Percentiles rank a stretch among this genome's conserved stretches.
phyloP scores from a whole-genome alignment of 345 rosid species.

The Eutrema heterophyllum region DNA sequence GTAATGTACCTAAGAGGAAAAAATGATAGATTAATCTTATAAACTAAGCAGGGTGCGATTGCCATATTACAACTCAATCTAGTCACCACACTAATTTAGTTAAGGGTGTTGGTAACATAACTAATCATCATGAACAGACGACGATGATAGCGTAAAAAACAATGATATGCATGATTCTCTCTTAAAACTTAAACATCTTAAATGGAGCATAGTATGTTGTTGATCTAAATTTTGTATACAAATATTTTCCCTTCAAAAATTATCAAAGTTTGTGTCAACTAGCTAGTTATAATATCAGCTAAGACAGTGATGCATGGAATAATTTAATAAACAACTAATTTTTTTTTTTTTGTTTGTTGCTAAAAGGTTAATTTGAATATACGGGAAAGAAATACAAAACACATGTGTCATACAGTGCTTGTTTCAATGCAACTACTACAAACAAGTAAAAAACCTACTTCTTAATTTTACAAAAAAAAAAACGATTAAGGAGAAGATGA shows the following conservation, averaged over 20 bases:
- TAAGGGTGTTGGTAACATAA: neutral
- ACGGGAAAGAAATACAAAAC: too few relatives aligned
- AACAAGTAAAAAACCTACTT: too few relatives aligned
- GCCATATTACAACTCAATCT: conserved; percentile 20
- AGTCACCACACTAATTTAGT: conserved; percentile 2
- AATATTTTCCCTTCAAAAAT: neutral
- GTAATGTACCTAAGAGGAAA: conserved; percentile 12
- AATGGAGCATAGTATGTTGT: neutral
- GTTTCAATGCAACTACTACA: too few relatives aligned
- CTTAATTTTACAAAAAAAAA: too few relatives aligned
- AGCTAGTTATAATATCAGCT: neutral
- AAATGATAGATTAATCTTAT: conserved; percentile 1
- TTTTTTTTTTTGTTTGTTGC: too few relatives aligned
- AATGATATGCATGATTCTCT: neutral
- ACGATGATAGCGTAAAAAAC: conserved; percentile 9
- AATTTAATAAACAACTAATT: neutral
- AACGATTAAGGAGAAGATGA: too few relatives aligned
- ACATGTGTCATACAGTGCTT: too few relatives aligned
- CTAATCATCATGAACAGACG: conserved; percentile 3
- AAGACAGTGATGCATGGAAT: neutral
- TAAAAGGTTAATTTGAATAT: too few relatives aligned
- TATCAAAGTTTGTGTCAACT: neutral
- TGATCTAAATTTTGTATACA: neutral
- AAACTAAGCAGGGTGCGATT: neutral
- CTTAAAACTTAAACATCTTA: conserved; percentile 2